Percentiles rank a stretch among this genome's conserved stretches.
These are phyloP conservation scores for Barnettozyma californica DNA, from an alignment of 805 yeast genomes.

Conservation along the genomic window DNA sequence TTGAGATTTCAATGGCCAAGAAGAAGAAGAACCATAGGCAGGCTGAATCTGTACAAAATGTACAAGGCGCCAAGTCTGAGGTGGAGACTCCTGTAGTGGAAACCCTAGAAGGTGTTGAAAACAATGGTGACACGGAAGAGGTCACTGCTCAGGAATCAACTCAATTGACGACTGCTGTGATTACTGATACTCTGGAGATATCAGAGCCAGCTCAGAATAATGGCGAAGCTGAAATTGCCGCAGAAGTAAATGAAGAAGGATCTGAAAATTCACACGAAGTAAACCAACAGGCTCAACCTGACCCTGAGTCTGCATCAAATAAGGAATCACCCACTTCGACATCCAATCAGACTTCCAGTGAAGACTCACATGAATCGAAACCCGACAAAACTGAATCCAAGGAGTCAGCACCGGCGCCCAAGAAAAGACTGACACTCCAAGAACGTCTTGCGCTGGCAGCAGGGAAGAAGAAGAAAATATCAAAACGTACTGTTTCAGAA, in stretches of 20 bases:
- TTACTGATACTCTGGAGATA: neutral
- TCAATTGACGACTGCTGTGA: neutral
- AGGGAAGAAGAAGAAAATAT: slow-evolving; percentile 24
- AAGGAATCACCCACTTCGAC: neutral
- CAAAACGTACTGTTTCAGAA: slow-evolving; percentile 8
- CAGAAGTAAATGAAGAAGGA: neutral
- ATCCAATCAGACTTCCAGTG: neutral
- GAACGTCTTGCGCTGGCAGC: slow-evolving; percentile 86
- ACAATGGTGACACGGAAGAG: neutral
- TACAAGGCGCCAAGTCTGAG: neutral
- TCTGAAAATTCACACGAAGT: neutral
- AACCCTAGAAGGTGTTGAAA: neutral
- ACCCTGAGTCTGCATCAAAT: neutral
- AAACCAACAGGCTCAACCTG: neutral
- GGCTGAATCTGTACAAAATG: neutral
- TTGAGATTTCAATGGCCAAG: neutral
- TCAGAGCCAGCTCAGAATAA: neutral
- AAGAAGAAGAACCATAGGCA: neutral
- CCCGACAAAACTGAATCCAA: neutral
- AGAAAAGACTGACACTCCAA: slow-evolving; percentile 69
- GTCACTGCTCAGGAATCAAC: neutral
- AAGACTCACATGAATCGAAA: neutral
- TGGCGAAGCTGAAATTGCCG: neutral
- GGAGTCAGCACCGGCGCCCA: slow-evolving; percentile 24
- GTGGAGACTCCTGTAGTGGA: neutral